A percentile compares a stretch with the other conserved stretches of the same genome.
These are phyloP conservation scores for Fusarium temperatum DNA, from an alignment of 2,329 filamentous ascomycete genomes.

Conservation along the genomic window DNA sequence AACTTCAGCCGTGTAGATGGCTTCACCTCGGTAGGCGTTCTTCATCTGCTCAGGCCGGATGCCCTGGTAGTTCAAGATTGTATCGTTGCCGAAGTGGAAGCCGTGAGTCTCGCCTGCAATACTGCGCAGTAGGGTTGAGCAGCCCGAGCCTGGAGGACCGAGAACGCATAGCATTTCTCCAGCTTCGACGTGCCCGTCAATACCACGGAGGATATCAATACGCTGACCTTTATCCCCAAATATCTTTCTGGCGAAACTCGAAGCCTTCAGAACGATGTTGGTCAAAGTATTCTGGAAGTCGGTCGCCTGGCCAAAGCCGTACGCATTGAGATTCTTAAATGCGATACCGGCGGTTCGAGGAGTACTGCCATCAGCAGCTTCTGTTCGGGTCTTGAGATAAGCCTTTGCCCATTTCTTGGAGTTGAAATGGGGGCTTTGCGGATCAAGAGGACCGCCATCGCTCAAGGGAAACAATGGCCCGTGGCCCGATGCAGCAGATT, in stretches of 20 bases:
- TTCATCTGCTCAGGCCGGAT: slow-evolving; percentile 76
- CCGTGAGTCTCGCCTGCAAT: slow-evolving; percentile 82
- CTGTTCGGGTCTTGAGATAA: slow-evolving; percentile 37
- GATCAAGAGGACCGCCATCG: slow-evolving; percentile 46
- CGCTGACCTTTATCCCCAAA: slow-evolving; percentile 62
- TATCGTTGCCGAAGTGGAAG: slow-evolving; percentile 71
- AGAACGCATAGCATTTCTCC: slow-evolving; percentile 79
- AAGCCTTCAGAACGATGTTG: slow-evolving; percentile 62
- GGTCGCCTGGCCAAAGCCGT: slow-evolving; percentile 69
- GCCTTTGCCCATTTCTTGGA: slow-evolving; percentile 55
- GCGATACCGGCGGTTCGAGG: slow-evolving; percentile 69
- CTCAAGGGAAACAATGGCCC: slow-evolving; percentile 32
- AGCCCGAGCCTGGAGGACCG: slow-evolving; percentile 73
- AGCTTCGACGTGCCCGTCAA: slow-evolving; percentile 71
- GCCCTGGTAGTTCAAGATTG: slow-evolving; percentile 77
- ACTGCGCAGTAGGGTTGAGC: slow-evolving; percentile 82
- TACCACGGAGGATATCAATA: slow-evolving; percentile 70
- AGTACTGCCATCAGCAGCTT: slow-evolving; percentile 54
- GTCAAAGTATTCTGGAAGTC: slow-evolving; percentile 73
- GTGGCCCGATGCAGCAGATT: slow-evolving; percentile 7
- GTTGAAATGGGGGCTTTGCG: slow-evolving; percentile 52
- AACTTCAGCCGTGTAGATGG: slow-evolving; percentile 83
- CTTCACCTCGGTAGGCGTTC: slow-evolving; percentile 77
- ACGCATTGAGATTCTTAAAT: slow-evolving; percentile 71
- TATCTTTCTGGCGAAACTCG: slow-evolving; percentile 54